Base-by-base conservation (phyloP, 1,284 basidiomycete species). In the Trichosporon coremiiforme region DNA sequence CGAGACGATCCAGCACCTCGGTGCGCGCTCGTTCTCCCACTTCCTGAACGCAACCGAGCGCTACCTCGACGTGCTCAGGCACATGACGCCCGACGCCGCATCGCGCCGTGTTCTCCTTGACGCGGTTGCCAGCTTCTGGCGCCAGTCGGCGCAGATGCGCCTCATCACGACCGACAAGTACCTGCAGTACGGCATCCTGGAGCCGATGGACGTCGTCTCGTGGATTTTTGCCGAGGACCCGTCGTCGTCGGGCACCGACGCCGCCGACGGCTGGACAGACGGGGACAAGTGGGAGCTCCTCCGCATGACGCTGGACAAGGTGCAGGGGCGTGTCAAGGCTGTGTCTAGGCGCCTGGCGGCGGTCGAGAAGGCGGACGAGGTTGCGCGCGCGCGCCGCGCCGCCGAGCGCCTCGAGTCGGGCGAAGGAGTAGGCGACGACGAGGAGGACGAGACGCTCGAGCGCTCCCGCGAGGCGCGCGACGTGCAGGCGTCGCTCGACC, bases 111-210 rank as follows among this genome's bases (percentile, higher is more conserved):
- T 90, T 74, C 89, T 93, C 75, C 87, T 94, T 25, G 87, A 85
- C 64, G 89, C 89, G n/a, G 89, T 91, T 5, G 87, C 87, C 0
- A 82, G 85, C 25, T 97, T 92, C 84, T 98, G 94, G 94, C 87
- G 86, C 73, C 83, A 88, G 72, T 93, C 91, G 76, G 85, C 86
- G 33, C 93, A 96, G 78, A 93, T 95, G 89, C 86, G 95, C 53
- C 86, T 87, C 20, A 93, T 99, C 77, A 95, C 98, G 5, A 90
- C 96, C 73, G 97, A 98, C 86, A 99, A 99, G 85, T 86, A 98
- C 72, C 91, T 99, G 88, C 96, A 99, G 83, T 99, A 99, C 83
- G 92, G 97, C 78, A 92, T 99, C 69, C 91, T 99, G 35, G 95
- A 98, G 78, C 94, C 95, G 0, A 89, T 90, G 15, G 95, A 99